Evolutionary conservation across 768 basidiomycete genomes (phyloP).

Genomic region (Auricularia sp.): DNA sequence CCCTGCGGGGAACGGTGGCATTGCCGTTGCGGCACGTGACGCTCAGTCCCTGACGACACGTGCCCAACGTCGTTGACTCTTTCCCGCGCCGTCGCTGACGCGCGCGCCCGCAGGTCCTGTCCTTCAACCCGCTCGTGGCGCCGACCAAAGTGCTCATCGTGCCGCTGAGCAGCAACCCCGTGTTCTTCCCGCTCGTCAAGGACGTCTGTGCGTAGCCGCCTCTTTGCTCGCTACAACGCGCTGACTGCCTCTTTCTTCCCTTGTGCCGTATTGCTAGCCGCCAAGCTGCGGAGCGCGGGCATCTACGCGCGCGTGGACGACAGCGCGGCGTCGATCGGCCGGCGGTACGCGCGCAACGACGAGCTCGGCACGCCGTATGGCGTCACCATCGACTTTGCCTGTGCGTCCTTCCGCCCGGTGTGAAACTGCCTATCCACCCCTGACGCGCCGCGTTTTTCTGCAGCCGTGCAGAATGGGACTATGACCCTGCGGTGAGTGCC

Average conservation of each 20-base stretch:
- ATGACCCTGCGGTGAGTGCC: constrained; percentile 79
- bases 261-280: constrained; percentile 38
- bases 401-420: constrained; percentile 31
- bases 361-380: constrained; percentile 98
- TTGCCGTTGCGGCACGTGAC: background rate
- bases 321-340: constrained; percentile 89
- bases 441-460: background rate
- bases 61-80: background rate
- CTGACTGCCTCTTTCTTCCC: background rate
- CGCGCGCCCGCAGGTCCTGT: constrained; percentile 57
- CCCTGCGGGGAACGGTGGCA: background rate
- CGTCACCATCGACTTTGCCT: constrained; percentile 91
- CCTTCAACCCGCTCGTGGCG: constrained; percentile 79
- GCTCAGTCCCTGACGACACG: background rate
- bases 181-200: constrained; percentile 72
- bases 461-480: constrained; percentile 85
- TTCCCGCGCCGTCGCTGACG: constrained; percentile 7
- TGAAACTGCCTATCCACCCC: background rate
- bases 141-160: constrained; percentile 97
- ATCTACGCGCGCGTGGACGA: constrained; percentile 93
- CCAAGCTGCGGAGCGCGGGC: constrained; percentile 78
- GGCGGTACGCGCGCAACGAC: constrained; percentile 95
- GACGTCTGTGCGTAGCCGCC: constrained; percentile 72
- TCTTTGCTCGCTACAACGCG: no score
- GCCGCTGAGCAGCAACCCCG: constrained; percentile 77